Evolutionary conservation across 2,329 filamentous ascomycete genomes (phyloP).

Genomic region (Aureobasidium namibiae): DNA sequence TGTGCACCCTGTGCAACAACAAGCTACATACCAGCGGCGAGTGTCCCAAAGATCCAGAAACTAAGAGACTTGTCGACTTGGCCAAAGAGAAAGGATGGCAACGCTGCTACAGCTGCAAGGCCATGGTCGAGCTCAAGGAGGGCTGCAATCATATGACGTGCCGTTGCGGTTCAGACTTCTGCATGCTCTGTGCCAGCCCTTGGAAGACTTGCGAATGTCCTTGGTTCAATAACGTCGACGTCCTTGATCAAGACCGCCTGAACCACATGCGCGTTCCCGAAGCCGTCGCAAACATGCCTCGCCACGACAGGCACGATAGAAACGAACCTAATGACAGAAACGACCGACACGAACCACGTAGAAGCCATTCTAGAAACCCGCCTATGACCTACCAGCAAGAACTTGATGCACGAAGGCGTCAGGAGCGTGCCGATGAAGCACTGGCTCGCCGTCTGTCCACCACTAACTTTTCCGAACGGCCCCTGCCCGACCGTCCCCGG

Average conservation of each 20-base stretch:
- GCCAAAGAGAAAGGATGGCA: constrained; percentile 65
- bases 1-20: constrained; percentile 65
- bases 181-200: constrained; percentile 72
- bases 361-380: constrained; percentile 13
- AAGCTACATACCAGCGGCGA: constrained; percentile 63
- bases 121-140: constrained; percentile 69
- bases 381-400: constrained; percentile 29
- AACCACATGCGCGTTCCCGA: constrained; percentile 45
- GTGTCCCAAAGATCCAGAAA: constrained; percentile 65
- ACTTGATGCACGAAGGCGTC: constrained; percentile 30
- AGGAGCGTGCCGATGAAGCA: constrained; percentile 41
- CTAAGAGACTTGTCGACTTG: constrained; percentile 53
- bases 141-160: constrained; percentile 87
- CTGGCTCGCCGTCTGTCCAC: constrained; percentile 46
- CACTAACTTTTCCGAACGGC: constrained; percentile 26
- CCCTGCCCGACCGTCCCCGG: constrained; percentile 17
- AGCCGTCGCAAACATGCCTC: constrained; percentile 24
- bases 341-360: neutral
- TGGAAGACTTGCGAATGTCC: constrained; percentile 82
- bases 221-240: constrained; percentile 59
- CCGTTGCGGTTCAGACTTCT: constrained; percentile 76
- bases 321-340: neutral
- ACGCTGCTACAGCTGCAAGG: constrained; percentile 64
- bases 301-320: constrained; percentile 24
- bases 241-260: constrained; percentile 45